These are phyloP conservation scores for Byssoonygena ceratinophila DNA, from an alignment of 2,329 filamentous ascomycete species.

Conservation along the genomic window DNA sequence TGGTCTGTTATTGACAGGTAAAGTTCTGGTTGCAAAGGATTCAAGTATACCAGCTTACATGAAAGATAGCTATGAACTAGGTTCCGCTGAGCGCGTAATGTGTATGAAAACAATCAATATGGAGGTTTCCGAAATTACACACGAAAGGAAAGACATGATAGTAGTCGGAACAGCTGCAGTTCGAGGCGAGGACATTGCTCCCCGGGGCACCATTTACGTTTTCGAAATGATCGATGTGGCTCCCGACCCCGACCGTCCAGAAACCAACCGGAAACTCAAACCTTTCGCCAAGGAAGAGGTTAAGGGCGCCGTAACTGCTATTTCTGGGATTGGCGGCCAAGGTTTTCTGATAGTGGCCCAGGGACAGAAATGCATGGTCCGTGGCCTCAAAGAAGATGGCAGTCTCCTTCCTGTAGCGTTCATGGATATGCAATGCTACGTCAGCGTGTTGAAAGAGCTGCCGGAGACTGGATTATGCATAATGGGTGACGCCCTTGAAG, in stretches of 20 bases:
- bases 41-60: neutral
- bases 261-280: constrained; percentile 77
- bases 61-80: constrained; percentile 11
- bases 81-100: constrained; percentile 61
- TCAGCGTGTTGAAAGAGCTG: constrained; percentile 73
- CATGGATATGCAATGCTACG: constrained; percentile 93
- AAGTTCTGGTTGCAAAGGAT: constrained; percentile 8
- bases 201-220: constrained; percentile 74
- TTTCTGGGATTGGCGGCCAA: constrained; percentile 75
- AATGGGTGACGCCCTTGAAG: constrained; percentile 83
- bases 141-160: constrained; percentile 72
- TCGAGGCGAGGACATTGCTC: constrained; percentile 83
- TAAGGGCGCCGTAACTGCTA: constrained; percentile 76
- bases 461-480: constrained; percentile 74
- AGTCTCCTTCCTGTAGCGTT: constrained; percentile 89
- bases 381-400: constrained; percentile 89
- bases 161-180: constrained; percentile 74
- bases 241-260: constrained; percentile 71
- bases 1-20: constrained; percentile 67
- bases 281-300: constrained; percentile 83
- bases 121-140: constrained; percentile 82
- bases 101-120: constrained; percentile 74
- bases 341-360: constrained; percentile 84
- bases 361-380: constrained; percentile 94
- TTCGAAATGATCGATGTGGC: constrained; percentile 89